These are phyloP conservation scores for Starmera pachycereana DNA, from an alignment of 805 yeast genomes.

Conservation along the genomic window DNA sequence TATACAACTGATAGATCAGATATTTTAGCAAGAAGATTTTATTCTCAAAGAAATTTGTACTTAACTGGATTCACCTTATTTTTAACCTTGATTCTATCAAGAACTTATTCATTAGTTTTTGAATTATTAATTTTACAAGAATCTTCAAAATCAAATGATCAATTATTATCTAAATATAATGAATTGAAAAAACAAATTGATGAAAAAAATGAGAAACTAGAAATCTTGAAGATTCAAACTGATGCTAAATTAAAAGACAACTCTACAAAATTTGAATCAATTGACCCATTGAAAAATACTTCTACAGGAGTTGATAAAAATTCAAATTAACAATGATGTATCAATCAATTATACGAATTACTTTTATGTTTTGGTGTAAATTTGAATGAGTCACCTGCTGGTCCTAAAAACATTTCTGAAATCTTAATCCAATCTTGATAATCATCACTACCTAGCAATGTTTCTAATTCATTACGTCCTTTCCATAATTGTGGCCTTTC, in stretches of 20 bases:
- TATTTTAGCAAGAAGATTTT: constrained; percentile 82
- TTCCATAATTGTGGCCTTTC: constrained; percentile 91
- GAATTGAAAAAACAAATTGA: constrained; percentile 12
- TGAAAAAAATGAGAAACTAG: constrained; percentile 55
- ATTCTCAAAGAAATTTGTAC: constrained; percentile 94
- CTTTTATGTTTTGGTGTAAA: constrained; percentile 94
- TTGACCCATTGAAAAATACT: constrained; percentile 7
- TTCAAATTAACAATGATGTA: constrained; percentile 1
- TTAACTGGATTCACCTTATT: constrained; percentile 92
- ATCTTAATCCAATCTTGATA: constrained; percentile 93
- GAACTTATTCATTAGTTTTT: constrained; percentile 74
- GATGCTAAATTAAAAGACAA: constrained; percentile 55
- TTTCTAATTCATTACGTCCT: constrained; percentile 90
- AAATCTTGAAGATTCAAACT: constrained; percentile 64
- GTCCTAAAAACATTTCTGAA: constrained; percentile 91
- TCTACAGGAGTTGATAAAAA: constrained; percentile 6
- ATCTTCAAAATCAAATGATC: constrained; percentile 33
- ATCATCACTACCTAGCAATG: constrained; percentile 75
- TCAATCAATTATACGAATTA: constrained; percentile 42
- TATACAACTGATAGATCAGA: constrained; percentile 58
- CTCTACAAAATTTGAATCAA: constrained; percentile 10
- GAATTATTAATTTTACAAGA: constrained; percentile 62
- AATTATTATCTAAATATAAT: constrained; percentile 14
- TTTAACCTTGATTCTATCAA: constrained; percentile 70
- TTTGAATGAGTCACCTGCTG: constrained; percentile 60